Base-by-base conservation (phyloP, 495 filamentous ascomycete genomes). In the Symbiotaphrina buchneri region DNA sequence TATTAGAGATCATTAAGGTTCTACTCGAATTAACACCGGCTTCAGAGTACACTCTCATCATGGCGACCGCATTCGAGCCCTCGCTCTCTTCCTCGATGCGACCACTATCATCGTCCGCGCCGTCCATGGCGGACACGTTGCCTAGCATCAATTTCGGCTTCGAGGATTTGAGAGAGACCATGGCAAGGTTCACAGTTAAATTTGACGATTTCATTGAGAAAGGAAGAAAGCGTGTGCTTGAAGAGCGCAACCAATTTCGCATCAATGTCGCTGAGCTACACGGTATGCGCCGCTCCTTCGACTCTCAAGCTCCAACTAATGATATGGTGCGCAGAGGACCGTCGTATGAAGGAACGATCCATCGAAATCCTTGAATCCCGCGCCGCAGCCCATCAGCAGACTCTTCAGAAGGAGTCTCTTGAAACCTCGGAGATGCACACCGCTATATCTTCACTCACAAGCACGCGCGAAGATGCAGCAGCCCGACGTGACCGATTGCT, bases 141-240 rank as follows among this genome's bases (percentile, higher is more conserved):
- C 87, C 87, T 22, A 79, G 58, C 48, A 77, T 93, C 52, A 82
- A 87, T 53, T 94, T 95, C 50, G 82, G 81, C 35, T 95, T 95
- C 52, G 85, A 95, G 36, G 83, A 93, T 38, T 58, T 97, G 37
- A 84, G 84, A 51, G 80, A 81, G 39, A 73, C 81, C 52, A 95
- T 97, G 85, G 69, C 76, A 18, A 74, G 75, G 31, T 97, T 97
- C 49, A 95, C 81, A 0, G 67, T 68, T 6, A 75, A 66, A 34
- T 97, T 97, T 41, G 87, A 95, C 45, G 71, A 71, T 5, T 94
- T 94, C 45, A 94, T 97, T 41, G 83, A 91, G 39, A 68, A 74
- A 34, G 80, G 83, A 3, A 67, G 83, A 11, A 87, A 83, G 52
- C 70, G 74, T 29, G 77, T 95, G 5, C 52, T 93, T 10, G 82